Percentiles rank a stretch among this genome's conserved stretches.
Conservation (phyloP, 1,284 basidiomycete species). For the Waitea zeae region DNA sequence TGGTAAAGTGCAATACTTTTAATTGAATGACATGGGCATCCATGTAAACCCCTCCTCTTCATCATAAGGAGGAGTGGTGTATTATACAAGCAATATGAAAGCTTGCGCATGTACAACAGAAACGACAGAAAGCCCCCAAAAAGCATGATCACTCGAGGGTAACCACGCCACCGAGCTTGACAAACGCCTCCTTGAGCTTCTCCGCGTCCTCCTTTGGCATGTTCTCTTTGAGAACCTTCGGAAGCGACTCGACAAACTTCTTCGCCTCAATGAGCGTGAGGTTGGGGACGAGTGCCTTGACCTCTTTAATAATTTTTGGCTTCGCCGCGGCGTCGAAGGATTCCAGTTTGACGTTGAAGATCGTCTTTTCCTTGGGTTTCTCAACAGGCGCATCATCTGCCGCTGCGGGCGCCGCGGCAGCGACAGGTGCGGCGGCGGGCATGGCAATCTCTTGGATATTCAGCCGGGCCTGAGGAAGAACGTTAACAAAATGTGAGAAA, state of each 20-base stretch:
- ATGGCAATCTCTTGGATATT: conserved; percentile 98
- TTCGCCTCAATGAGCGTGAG: conserved; percentile 97
- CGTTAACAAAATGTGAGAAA: background rate
- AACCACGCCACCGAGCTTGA: conserved; percentile 80
- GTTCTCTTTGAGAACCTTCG: conserved; percentile 92
- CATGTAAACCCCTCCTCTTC: too few relatives aligned
- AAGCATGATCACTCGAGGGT: conserved; percentile 60
- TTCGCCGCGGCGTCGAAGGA: conserved; percentile 84
- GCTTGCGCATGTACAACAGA: too few relatives aligned
- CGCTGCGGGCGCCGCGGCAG: conserved; percentile 35
- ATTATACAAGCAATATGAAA: too few relatives aligned
- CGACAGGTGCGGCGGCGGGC: conserved; percentile 60
- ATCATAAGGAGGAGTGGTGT: too few relatives aligned
- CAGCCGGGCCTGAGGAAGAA: conserved; percentile 52
- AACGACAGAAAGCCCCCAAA: too few relatives aligned
- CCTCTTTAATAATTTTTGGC: conserved; percentile 96
- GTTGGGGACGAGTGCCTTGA: conserved; percentile 89
- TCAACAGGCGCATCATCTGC: conserved; percentile 68
- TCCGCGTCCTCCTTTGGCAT: conserved; percentile 96
- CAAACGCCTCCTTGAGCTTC: conserved; percentile 85
- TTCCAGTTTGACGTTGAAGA: conserved; percentile 90
- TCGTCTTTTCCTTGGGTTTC: conserved; percentile 98
- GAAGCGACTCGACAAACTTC: conserved; percentile 96
- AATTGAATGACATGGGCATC: too few relatives aligned
- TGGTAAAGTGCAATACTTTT: too few relatives aligned